Conservation (phyloP, 1,284 basidiomycete species). For the Paramarasmius palmivorus region DNA sequence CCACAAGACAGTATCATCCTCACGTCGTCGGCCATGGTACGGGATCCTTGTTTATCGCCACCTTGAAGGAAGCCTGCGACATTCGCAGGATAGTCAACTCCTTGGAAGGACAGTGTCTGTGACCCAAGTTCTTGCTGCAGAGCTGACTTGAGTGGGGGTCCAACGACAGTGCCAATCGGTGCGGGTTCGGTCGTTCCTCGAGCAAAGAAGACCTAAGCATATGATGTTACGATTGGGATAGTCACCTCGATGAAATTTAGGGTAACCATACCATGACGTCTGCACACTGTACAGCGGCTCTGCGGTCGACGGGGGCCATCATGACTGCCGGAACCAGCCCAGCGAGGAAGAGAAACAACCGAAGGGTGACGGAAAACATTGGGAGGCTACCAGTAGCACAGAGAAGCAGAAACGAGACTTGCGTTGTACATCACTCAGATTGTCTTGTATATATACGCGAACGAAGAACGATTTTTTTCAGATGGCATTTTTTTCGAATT, state of each 20-base stretch:
- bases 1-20: too few relatives aligned
- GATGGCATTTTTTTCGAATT: not conserved
- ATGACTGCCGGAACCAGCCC: too few relatives aligned
- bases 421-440: too few relatives aligned
- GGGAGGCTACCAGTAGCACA: too few relatives aligned
- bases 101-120: conserved; percentile 6
- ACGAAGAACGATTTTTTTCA: too few relatives aligned
- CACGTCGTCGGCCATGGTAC: conserved; percentile 10
- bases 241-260: too few relatives aligned
- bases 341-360: too few relatives aligned
- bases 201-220: conserved; percentile 8
- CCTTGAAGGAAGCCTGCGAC: conserved; percentile 14
- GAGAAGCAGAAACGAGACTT: not conserved
- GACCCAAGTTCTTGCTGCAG: conserved; percentile 1
- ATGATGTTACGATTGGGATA: not conserved
- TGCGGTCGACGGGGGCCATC: too few relatives aligned
- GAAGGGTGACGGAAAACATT: too few relatives aligned
- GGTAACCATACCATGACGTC: conserved; percentile 10
- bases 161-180: conserved; percentile 8
- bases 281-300: not conserved
- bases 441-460: too few relatives aligned
- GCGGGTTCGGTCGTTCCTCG: conserved; percentile 13
- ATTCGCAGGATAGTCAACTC: conserved; percentile 12
- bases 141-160: conserved; percentile 6
- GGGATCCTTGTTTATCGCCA: conserved; percentile 7